These are phyloP conservation scores for Lodderomyces pseudojiufengensis DNA, from an alignment of 1,139 yeast genomes.

Conservation along the genomic window DNA sequence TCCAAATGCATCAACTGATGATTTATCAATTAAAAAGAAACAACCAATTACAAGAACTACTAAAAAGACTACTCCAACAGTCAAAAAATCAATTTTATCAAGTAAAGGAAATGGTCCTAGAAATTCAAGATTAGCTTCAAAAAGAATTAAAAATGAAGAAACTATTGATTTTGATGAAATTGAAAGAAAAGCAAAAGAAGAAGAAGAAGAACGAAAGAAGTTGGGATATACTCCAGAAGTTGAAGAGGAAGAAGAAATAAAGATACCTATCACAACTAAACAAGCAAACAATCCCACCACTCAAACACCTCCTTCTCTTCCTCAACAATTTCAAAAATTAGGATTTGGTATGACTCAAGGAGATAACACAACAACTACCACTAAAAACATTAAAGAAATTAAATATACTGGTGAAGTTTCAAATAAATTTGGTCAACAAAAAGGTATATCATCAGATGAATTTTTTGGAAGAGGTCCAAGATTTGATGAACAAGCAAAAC, in stretches of 20 bases:
- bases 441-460: conserved; percentile 94
- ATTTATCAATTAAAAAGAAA: conserved; percentile 21
- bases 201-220: conserved; percentile 67
- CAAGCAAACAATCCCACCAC: conserved; percentile 6
- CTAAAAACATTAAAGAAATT: conserved; percentile 46
- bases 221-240: conserved; percentile 69
- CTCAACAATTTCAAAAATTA: conserved; percentile 71
- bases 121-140: conserved; percentile 55
- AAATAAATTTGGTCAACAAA: conserved; percentile 80
- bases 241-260: conserved; percentile 14
- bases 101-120: conserved; percentile 47
- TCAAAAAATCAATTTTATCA: conserved; percentile 39
- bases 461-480: conserved; percentile 82
- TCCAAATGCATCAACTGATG: conserved; percentile 43
- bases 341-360: conserved; percentile 81
- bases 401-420: conserved; percentile 68
- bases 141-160: conserved; percentile 47
- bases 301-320: conserved; percentile 30
- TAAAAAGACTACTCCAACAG: conserved; percentile 18
- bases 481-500: conserved; percentile 72
- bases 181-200: conserved; percentile 81
- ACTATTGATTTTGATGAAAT: conserved; percentile 90
- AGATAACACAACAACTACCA: conserved; percentile 30
- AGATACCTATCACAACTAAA: conserved; percentile 8
- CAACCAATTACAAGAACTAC: conserved; percentile 21